Evolutionary conservation across 2,329 filamentous ascomycete genomes (phyloP), one percentile per base, ranked within the genome.

Genomic region (Decorospora gaudefroyi): DNA sequence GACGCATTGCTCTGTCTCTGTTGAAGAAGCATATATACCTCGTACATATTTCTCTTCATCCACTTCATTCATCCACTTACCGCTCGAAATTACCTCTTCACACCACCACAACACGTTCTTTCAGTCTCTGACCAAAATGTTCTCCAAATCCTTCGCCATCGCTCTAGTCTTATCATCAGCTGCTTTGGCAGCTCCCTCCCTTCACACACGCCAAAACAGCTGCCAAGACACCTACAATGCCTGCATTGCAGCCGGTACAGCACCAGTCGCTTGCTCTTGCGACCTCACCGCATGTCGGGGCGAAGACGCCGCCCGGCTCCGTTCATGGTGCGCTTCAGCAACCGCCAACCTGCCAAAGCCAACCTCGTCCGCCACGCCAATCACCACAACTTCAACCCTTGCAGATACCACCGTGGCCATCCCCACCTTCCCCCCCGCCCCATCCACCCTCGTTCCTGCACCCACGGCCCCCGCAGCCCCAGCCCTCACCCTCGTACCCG

Each of bases 191-290:
- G 26, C 36, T 15, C 50, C 39, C 12, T 18, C 29, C n/a, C 35
- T 52, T 11, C 27, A 45, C 25, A 23, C 19, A 9, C 46, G 46
- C 8, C 31, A 43, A 21, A 36, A 44, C 17, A 25, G 39, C 11
- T 52, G 49, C 31, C 42, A 43, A 18, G 25, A 31, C 9, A 36
- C 46, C 17, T 53, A 48, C 39, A 39, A 44, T 15, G 21, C 46
- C 0, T 53, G 50, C 29, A 16, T 51, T 13, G 50, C 42, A 5
- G 45, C 50, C 11, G 50, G 50, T 5, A 42, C 39, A 15, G 46
- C 47, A 29, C 17, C 47, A n/a, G 50, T 51, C 13, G 43, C 47
- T 11, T 53, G 50, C 23, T 26, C 25, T 6, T 53, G 50, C 33
- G 42, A 45, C 15, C 33, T 46, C 1, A 27, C 35, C n/a, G 13